A percentile compares a stretch with the other conserved stretches of the same genome.
These are phyloP conservation scores for Neurospora sp. DNA, from an alignment of 2,329 filamentous ascomycete genomes.

Conservation along the genomic window DNA sequence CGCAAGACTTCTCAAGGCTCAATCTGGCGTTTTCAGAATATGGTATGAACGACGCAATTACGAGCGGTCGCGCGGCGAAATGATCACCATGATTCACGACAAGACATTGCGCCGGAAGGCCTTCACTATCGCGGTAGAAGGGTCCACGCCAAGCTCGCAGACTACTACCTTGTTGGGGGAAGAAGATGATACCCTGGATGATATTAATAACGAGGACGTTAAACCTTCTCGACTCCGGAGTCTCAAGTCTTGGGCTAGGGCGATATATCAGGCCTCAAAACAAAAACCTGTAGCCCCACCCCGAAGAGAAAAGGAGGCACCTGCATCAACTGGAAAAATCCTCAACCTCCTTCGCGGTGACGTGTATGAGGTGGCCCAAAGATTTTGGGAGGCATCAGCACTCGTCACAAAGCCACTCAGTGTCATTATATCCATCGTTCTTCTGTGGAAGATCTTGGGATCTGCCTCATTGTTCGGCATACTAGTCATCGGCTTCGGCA, in stretches of 20 bases:
- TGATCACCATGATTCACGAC: constrained; percentile 77
- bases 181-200: constrained; percentile 3
- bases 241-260: constrained; percentile 8
- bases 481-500: constrained; percentile 56
- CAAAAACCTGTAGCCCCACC: constrained; percentile 26
- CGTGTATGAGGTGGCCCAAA: constrained; percentile 70
- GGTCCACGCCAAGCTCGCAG: constrained; percentile 9
- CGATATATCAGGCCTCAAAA: constrained; percentile 13
- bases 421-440: constrained; percentile 59
- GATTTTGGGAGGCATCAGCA: constrained; percentile 80
- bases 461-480: constrained; percentile 70
- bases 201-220: not conserved
- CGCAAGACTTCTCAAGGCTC: constrained; percentile 50
- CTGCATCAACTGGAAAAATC: constrained; percentile 82
- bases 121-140: constrained; percentile 26
- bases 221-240: constrained; percentile 3
- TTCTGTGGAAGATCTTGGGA: constrained; percentile 72
- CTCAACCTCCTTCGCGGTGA: constrained; percentile 77
- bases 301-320: constrained; percentile 23
- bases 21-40: constrained; percentile 57
- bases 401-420: constrained; percentile 68
- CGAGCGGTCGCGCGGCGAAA: constrained; percentile 73
- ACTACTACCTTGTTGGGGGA: constrained; percentile 5
- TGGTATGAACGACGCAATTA: constrained; percentile 83
- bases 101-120: constrained; percentile 61